These are phyloP conservation scores for Talaromyces sp. DNA, from an alignment of 2,329 filamentous ascomycete genomes.

Conservation along the genomic window DNA sequence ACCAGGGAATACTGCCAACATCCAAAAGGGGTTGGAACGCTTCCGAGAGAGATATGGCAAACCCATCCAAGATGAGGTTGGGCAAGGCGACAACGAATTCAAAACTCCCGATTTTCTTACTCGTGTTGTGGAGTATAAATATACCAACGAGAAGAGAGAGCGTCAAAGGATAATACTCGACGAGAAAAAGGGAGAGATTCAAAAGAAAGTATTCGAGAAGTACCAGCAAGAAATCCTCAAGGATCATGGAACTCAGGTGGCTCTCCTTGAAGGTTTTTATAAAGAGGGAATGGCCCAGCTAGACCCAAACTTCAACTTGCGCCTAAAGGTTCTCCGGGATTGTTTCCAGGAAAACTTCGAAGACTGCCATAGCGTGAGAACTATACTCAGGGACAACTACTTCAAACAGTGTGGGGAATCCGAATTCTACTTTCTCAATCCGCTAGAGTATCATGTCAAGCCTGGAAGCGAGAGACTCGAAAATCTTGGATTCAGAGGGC, in stretches of 20 bases:
- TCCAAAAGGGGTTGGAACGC: not conserved
- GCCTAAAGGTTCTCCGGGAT: no score
- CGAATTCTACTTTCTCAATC: not conserved
- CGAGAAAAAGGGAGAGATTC: no score
- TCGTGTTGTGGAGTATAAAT: no score
- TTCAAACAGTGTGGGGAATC: not conserved
- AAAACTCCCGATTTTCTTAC: no score
- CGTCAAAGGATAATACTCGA: not conserved
- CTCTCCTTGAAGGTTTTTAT: not conserved
- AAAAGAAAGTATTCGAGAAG: not conserved
- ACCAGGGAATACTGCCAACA: not conserved
- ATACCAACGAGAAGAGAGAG: not conserved
- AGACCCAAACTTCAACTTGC: no score
- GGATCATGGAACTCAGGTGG: not conserved
- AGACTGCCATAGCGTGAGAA: no score
- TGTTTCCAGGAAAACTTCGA: no score
- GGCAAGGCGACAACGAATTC: no score
- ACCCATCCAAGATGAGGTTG: not conserved
- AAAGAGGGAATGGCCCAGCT: not conserved
- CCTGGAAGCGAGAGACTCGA: not conserved
- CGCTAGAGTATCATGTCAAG: not conserved
- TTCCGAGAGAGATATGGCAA: not conserved
- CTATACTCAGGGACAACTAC: no score
- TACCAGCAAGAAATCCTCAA: not conserved
- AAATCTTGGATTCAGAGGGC: not conserved